Conservation (phyloP, 345 rosid species). For the Raphanus sativus region DNA sequence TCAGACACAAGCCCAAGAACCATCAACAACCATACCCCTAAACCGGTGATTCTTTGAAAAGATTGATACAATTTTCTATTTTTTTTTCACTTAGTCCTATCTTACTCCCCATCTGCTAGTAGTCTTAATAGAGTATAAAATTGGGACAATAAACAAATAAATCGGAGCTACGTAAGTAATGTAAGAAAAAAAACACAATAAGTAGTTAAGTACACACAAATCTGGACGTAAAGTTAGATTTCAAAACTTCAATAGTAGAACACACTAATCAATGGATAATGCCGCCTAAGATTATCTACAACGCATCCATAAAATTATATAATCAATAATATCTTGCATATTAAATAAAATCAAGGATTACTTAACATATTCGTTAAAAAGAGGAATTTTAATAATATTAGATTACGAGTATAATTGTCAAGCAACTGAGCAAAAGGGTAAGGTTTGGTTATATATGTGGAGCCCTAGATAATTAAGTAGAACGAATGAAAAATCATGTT, state of each 20-base stretch:
- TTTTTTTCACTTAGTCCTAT: background rate
- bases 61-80: background rate
- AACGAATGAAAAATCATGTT: conserved; percentile 27
- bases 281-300: conserved; percentile 23
- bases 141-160: background rate
- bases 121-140: background rate
- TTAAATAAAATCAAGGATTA: background rate
- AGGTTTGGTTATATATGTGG: conserved; percentile 32
- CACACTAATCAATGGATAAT: conserved; percentile 27
- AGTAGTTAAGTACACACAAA: background rate
- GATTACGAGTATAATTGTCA: conserved; percentile 19
- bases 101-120: no score
- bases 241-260: conserved; percentile 3
- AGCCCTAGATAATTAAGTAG: conserved; percentile 25
- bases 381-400: background rate
- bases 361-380: background rate
- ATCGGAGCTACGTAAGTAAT: background rate
- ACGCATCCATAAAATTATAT: conserved; percentile 11
- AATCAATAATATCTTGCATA: conserved; percentile 10
- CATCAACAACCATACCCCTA: background rate
- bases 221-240: background rate
- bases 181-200: background rate
- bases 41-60: background rate
- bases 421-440: conserved; percentile 21
- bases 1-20: background rate